A percentile compares a stretch with the other conserved stretches of the same genome.
These are phyloP conservation scores for Coemansia sp. DNA, from an alignment of 192 early-diverging fungal genomes.

Conservation along the genomic window DNA sequence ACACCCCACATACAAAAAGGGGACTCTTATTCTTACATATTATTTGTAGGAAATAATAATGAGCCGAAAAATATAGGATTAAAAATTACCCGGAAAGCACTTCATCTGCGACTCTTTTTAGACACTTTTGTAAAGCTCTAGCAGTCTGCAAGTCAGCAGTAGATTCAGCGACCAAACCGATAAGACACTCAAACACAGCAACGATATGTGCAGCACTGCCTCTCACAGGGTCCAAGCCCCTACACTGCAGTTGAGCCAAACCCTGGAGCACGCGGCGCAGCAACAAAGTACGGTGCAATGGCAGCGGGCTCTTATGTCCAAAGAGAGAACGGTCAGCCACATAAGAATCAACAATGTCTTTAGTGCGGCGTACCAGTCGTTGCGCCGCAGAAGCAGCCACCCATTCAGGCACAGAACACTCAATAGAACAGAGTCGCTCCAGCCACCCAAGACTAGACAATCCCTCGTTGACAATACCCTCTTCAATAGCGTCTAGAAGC, in stretches of 20 bases:
- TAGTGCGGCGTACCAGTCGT: slow-evolving; percentile 34
- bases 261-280: slow-evolving; percentile 31
- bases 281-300: slow-evolving; percentile 22
- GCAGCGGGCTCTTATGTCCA: slow-evolving; percentile 33
- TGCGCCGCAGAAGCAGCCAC: slow-evolving; percentile 30
- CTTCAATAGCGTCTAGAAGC: slow-evolving; percentile 31
- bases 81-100: slow-evolving; percentile 22
- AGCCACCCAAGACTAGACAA: slow-evolving; percentile 43
- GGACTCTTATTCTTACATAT: no score
- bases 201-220: slow-evolving; percentile 24
- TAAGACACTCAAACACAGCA: slow-evolving; percentile 32
- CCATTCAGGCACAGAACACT: slow-evolving; percentile 26
- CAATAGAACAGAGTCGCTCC: neutral
- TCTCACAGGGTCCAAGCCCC: slow-evolving; percentile 11
- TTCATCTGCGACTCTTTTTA: slow-evolving; percentile 27
- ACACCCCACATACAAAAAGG: neutral
- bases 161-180: slow-evolving; percentile 27
- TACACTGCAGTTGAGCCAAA: slow-evolving; percentile 34
- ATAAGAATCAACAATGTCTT: slow-evolving; percentile 27
- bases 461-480: slow-evolving; percentile 25
- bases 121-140: slow-evolving; percentile 28
- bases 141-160: slow-evolving; percentile 9
- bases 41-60: neutral
- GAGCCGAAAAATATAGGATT: slow-evolving; percentile 2
- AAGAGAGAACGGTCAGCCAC: slow-evolving; percentile 26